phyloP scores from a whole-genome alignment of 2,329 filamentous ascomycete genomes.

The Aspergillus ruber region DNA sequence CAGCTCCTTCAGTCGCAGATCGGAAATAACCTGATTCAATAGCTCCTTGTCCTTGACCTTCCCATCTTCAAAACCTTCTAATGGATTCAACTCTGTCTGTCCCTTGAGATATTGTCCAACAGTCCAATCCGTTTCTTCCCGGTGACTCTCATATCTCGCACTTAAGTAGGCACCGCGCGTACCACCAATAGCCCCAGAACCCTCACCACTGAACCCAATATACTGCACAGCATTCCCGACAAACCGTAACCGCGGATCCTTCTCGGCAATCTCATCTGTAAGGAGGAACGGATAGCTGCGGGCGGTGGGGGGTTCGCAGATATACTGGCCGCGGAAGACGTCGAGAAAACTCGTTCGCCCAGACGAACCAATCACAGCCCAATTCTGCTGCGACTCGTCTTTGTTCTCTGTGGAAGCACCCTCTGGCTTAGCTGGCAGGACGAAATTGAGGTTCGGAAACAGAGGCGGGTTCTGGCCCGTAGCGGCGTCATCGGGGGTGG shows the following conservation, averaged over 20 bases:
- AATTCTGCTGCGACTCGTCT: constrained; percentile 50
- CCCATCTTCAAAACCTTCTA: constrained; percentile 48
- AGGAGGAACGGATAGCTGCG: constrained; percentile 74
- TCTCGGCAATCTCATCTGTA: constrained; percentile 51
- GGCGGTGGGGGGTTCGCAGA: constrained; percentile 68
- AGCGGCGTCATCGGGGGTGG: constrained; percentile 42
- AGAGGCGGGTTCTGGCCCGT: constrained; percentile 61
- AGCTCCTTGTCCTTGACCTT: constrained; percentile 45
- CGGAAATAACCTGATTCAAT: constrained; percentile 58
- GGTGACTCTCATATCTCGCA: constrained; percentile 79
- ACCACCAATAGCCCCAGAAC: constrained; percentile 43
- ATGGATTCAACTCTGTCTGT: constrained; percentile 74
- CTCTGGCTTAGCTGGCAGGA: constrained; percentile 50
- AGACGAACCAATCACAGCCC: constrained; percentile 75
- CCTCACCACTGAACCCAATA: constrained; percentile 80
- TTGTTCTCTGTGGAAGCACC: neutral
- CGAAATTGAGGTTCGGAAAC: constrained; percentile 65
- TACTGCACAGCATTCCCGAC: constrained; percentile 70
- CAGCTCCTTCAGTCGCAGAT: constrained; percentile 63
- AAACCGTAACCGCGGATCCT: constrained; percentile 47
- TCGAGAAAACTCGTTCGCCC: constrained; percentile 80
- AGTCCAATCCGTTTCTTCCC: constrained; percentile 83
- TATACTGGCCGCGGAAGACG: constrained; percentile 65
- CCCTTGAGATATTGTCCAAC: constrained; percentile 74
- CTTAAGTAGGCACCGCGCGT: constrained; percentile 72